phyloP scores from a whole-genome alignment of 108 stramenopile genomes.

The Discostella stelligeroides region DNA sequence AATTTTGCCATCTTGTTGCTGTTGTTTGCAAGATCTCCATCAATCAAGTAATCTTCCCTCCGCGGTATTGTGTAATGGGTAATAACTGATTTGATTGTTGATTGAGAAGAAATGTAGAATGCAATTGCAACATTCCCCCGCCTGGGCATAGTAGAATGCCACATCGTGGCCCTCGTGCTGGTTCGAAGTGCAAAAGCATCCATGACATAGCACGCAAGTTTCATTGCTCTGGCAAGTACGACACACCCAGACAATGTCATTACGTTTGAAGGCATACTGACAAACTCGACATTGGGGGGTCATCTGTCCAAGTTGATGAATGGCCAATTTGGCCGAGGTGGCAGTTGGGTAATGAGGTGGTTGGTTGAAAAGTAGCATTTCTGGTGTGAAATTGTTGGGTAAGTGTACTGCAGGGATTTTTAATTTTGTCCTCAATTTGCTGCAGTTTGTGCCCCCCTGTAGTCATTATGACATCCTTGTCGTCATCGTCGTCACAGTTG shows the following conservation, averaged over 20 bases:
- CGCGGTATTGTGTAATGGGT: too few relatives aligned
- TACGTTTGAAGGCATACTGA: slow-evolving; percentile 89
- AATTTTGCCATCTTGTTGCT: too few relatives aligned
- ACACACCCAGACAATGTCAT: slow-evolving; percentile 99
- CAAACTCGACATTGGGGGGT: slow-evolving; percentile 75
- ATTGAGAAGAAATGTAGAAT: too few relatives aligned
- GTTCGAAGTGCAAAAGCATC: slow-evolving; percentile 84
- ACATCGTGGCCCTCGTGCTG: slow-evolving; percentile 98
- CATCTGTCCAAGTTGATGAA: slow-evolving; percentile 43
- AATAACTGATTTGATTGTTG: too few relatives aligned
- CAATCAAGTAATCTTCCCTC: too few relatives aligned
- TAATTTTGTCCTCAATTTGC: background rate
- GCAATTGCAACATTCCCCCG: slow-evolving; percentile 99
- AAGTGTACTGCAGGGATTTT: too few relatives aligned
- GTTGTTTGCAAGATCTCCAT: too few relatives aligned
- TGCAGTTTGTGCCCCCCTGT: background rate
- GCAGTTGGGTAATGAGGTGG: slow-evolving; percentile 20
- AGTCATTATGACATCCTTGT: background rate
- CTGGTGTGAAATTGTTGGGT: background rate
- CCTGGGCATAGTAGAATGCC: slow-evolving; percentile 93
- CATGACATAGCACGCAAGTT: slow-evolving; percentile 96
- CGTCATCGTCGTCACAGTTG: background rate
- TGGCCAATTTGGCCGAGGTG: slow-evolving; percentile 17
- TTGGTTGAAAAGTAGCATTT: background rate
- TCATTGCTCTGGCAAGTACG: slow-evolving; percentile 95